Evolutionary conservation across 2,329 filamentous ascomycete genomes (phyloP).

Genomic region (Cercospora sp.): DNA sequence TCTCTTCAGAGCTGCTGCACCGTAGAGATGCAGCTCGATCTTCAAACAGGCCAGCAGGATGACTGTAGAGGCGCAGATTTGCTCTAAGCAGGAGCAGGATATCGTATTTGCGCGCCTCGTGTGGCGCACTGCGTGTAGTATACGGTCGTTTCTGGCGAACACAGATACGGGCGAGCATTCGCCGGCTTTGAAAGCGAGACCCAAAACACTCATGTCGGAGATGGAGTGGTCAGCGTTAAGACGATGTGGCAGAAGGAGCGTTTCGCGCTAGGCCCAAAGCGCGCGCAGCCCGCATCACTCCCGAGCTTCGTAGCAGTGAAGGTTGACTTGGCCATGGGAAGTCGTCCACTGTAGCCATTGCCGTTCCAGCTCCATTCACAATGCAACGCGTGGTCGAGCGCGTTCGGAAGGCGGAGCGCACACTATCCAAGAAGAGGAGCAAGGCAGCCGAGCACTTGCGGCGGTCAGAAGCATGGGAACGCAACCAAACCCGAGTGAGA

Average conservation of each 20-base stretch:
- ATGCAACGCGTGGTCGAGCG: constrained; percentile 27
- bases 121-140: neutral
- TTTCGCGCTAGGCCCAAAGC: neutral
- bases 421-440: constrained; percentile 14
- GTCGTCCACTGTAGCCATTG: neutral
- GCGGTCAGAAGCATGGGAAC: constrained; percentile 35
- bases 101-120: neutral
- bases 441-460: constrained; percentile 15
- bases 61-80: constrained; percentile 12
- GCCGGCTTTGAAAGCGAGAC: neutral
- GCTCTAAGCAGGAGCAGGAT: neutral
- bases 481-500: constrained; percentile 31
- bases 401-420: constrained; percentile 17
- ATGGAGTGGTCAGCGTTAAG: neutral
- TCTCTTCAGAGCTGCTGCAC: constrained; percentile 10
- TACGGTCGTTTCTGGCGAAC: neutral
- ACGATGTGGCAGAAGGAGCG: neutral
- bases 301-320: neutral
- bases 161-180: neutral
- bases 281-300: neutral
- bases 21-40: constrained; percentile 1
- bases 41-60: constrained; percentile 7
- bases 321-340: neutral
- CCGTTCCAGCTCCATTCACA: constrained; percentile 2
- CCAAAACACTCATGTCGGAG: neutral